These are phyloP conservation scores for Spinellus fusiger DNA, from an alignment of 192 early-diverging fungal genomes.

Conservation along the genomic window DNA sequence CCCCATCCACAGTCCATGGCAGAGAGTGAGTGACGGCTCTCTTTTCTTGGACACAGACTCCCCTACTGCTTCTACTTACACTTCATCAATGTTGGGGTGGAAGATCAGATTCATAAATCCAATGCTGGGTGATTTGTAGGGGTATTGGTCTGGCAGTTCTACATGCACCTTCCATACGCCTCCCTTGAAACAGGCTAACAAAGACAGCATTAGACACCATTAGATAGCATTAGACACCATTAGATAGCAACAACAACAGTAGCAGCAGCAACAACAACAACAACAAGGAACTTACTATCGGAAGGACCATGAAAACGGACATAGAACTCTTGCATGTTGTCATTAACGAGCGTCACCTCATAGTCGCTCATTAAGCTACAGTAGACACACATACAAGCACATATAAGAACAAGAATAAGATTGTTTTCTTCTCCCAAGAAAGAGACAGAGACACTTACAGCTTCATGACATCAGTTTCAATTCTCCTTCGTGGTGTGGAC, in stretches of 20 bases:
- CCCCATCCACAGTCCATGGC: no score
- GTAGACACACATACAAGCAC: neutral
- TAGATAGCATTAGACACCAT: no score
- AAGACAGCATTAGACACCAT: no score
- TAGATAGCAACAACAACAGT: no score
- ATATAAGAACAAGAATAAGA: constrained; percentile 8
- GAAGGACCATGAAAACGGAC: constrained; percentile 88
- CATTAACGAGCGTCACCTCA: constrained; percentile 96
- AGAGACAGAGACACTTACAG: constrained; percentile 56
- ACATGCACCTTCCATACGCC: constrained; percentile 98
- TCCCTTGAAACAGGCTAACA: constrained; percentile 83
- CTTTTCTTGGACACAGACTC: no score
- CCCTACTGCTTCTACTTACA: constrained; percentile 50
- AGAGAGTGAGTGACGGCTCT: no score
- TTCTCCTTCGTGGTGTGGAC: constrained; percentile 87
- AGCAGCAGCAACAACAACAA: no score
- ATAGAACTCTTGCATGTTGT: constrained; percentile 99
- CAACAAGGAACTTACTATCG: constrained; percentile 94
- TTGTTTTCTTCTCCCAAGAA: neutral
- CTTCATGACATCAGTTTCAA: constrained; percentile 99
- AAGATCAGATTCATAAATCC: constrained; percentile 99
- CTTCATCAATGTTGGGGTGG: constrained; percentile 99
- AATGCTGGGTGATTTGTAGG: constrained; percentile 98
- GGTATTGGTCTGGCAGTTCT: constrained; percentile 98
- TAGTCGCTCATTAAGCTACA: constrained; percentile 97